A percentile compares a stretch with the other conserved stretches of the same genome.
These are phyloP conservation scores for Rhytidhysteron rufulum DNA, from an alignment of 2,329 filamentous ascomycete species.

Conservation along the genomic window DNA sequence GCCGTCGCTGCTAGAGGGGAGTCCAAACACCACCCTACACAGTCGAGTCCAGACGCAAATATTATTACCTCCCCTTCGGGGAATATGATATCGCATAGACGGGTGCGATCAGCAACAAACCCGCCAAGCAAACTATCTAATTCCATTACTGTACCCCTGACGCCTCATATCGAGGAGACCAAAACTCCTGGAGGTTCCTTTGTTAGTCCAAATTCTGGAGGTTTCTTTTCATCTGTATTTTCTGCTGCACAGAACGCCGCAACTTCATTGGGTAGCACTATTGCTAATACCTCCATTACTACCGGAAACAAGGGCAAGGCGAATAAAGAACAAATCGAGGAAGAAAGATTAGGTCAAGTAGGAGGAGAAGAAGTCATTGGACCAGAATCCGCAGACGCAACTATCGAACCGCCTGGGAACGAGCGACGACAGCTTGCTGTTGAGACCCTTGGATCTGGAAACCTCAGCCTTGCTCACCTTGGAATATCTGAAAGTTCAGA, in stretches of 20 bases:
- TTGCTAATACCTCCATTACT: slow-evolving; percentile 59
- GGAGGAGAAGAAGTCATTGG: slow-evolving; percentile 43
- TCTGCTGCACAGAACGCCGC: slow-evolving; percentile 92
- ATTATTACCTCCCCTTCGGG: slow-evolving; percentile 61
- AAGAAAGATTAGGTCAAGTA: slow-evolving; percentile 22
- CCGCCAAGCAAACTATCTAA: slow-evolving; percentile 83
- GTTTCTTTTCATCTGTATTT: slow-evolving; percentile 93
- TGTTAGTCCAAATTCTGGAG: slow-evolving; percentile 44
- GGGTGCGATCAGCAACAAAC: slow-evolving; percentile 55
- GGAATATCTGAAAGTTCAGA: slow-evolving; percentile 66
- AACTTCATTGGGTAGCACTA: slow-evolving; percentile 67
- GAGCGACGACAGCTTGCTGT: slow-evolving; percentile 65
- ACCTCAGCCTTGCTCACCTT: slow-evolving; percentile 83
- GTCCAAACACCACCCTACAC: slow-evolving; percentile 26
- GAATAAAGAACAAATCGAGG: slow-evolving; percentile 25
- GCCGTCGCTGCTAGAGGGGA: slow-evolving; percentile 18
- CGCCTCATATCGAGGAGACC: slow-evolving; percentile 71
- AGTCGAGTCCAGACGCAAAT: slow-evolving; percentile 42
- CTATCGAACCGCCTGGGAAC: slow-evolving; percentile 14
- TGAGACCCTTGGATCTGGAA: slow-evolving; percentile 83
- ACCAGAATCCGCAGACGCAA: slow-evolving; percentile 19
- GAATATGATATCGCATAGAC: slow-evolving; percentile 71
- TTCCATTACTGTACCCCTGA: slow-evolving; percentile 61
- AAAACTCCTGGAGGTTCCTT: slow-evolving; percentile 55
- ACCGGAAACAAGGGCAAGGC: slow-evolving; percentile 50